phyloP scores from a whole-genome alignment of 495 filamentous ascomycete species.

The Neurospora sp. region DNA sequence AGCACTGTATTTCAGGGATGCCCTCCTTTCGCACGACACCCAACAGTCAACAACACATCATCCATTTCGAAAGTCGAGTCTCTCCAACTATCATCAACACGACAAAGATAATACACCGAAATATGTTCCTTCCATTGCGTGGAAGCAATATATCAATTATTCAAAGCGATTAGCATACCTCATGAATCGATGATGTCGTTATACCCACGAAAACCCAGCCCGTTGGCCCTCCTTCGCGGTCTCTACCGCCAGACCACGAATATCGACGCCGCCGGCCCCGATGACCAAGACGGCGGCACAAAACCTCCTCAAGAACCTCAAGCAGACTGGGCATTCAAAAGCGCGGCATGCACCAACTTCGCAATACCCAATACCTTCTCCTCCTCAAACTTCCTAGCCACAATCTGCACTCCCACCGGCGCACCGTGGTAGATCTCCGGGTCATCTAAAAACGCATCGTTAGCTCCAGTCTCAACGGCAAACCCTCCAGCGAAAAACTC shows the following conservation, averaged over 20 bases:
- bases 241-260: neutral
- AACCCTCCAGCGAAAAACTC: slow-evolving; percentile 5
- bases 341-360: slow-evolving; percentile 12
- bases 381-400: slow-evolving; percentile 37
- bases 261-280: neutral
- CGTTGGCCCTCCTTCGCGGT: neutral
- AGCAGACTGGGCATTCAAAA: neutral
- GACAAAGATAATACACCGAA: neutral
- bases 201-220: neutral
- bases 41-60: neutral
- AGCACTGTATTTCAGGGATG: neutral
- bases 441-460: slow-evolving; percentile 22
- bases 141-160: neutral
- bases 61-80: neutral
- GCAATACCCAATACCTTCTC: slow-evolving; percentile 36
- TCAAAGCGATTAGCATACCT: neutral
- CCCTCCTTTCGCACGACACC: neutral
- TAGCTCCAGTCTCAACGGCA: slow-evolving; percentile 5
- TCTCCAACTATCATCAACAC: neutral
- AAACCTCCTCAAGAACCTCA: neutral
- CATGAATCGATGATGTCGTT: neutral
- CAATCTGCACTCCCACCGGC: slow-evolving; percentile 40
- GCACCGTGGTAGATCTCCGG: slow-evolving; percentile 38
- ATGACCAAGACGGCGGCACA: neutral
- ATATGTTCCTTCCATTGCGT: neutral